phyloP scores from a whole-genome alignment of 2,329 filamentous ascomycete genomes.

The Nemania abortiva region DNA sequence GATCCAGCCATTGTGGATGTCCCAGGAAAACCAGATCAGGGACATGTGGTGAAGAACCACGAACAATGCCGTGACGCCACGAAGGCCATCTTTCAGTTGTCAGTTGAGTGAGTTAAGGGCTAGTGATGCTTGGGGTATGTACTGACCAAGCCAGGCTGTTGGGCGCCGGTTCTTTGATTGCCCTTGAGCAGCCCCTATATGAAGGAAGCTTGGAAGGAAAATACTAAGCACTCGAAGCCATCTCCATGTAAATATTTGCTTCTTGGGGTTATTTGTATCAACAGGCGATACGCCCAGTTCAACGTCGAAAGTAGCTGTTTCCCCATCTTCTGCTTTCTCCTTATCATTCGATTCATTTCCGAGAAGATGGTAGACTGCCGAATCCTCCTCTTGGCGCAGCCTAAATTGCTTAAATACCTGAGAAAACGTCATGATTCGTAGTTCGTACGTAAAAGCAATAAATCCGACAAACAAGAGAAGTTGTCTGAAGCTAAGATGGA shows the following conservation, averaged over 20 bases:
- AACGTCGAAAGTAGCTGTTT: conserved; percentile 1
- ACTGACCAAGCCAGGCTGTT: conserved; percentile 49
- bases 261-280: background rate
- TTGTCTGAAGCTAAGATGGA: background rate
- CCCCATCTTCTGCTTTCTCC: conserved; percentile 33
- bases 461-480: no score
- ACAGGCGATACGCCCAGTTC: background rate
- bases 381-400: background rate
- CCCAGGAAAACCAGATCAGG: conserved; percentile 50
- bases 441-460: background rate
- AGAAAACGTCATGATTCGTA: conserved; percentile 13
- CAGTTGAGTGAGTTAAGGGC: background rate
- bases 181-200: background rate
- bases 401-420: conserved; percentile 7
- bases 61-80: conserved; percentile 67
- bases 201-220: conserved; percentile 44
- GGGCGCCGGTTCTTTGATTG: conserved; percentile 37
- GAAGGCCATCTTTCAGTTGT: conserved; percentile 59
- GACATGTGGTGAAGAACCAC: conserved; percentile 64
- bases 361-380: conserved; percentile 31
- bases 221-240: conserved; percentile 30
- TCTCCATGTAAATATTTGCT: background rate
- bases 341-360: conserved; percentile 11
- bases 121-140: background rate
- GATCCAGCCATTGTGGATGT: conserved; percentile 48